Base-by-base conservation (phyloP, 2,329 filamentous ascomycete genomes). In the Pseudogymnoascus sp. region DNA sequence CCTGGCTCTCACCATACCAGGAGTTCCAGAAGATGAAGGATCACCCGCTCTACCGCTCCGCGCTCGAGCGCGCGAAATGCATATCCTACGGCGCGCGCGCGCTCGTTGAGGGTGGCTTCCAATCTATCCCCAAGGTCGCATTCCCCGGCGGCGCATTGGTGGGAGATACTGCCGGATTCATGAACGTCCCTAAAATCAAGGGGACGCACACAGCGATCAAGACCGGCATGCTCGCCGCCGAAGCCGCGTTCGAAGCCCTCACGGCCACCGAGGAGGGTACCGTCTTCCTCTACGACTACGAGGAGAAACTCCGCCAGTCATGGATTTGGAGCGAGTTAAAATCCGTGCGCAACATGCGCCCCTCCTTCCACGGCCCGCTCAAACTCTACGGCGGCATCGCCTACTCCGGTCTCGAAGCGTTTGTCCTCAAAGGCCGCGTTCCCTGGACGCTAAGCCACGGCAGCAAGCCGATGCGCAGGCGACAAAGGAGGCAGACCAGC, bases 1-100 rank as follows among this genome's bases (percentile, higher is more conserved):
- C 95, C 0, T 99, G 93, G 91, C 78, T 97, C 62, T 95, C 93
- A 3, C 95, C 95, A 0, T 99, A 97, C 74, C 85, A 87, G 63
- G 95, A 99, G 75, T 99, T 99, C 75, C 95, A 99, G 76, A 96
- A 96, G 80, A 88, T 99, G 81, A 99, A 99, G 82, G 89, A 93
- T 69, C 95, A 99, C 75, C 93, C 95, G n/a, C 78, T 96, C 59
- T 97, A 96, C 81, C 87, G 82, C 67, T 81, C 86, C 4, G 87
- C 93, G 16, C 83, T 99, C n/a, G 91, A 97, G 75, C 93, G 93
- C 64, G 95, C 95, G 68, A 97, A 96, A 79, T 97, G 95, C 75
- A 92, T 99, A 67, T 96, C 95, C 0, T 99, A 99, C 73, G 95
- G 90, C 64, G 95, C 95, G 5, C 86, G 95, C 63, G 90, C 93